Base-by-base conservation (phyloP, 2,329 filamentous ascomycete species). In the Penicillium sclerotiorum region DNA sequence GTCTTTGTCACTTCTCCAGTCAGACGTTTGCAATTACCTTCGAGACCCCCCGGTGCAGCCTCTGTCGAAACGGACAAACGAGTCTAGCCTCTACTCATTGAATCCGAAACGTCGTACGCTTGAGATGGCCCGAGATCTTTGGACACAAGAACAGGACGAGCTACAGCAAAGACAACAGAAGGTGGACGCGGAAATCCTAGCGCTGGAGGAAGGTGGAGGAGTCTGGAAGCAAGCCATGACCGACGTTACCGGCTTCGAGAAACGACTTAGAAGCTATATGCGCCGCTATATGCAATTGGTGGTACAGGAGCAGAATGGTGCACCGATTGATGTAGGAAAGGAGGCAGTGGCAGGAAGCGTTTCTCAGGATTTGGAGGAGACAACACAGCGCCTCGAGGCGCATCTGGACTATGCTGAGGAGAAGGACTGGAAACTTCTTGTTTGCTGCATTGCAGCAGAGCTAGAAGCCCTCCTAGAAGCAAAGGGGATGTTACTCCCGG, bases 391-490 rank as follows among this genome's bases (percentile, higher is more conserved):
- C 11, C 63, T 86, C 8, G 73, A 82, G 55, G 65, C 68, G 2
- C 76, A 80, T 48, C 61, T 82, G 44, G 70, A 77, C 12, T 57
- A 77, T 15, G 81, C 82, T 1, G 76, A 82, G 45, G 70, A 73
- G 5, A 76, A 74, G 40, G 74, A 77, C 43, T 87, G 84, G 84
- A 85, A 79, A 45, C 66, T 86, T 17, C 73, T 87, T 23, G 77
- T 85, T 21, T 83, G 80, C 49, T 82, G 82, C 45, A 81, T 86
- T 51, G 81, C 81, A 3, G 81, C 84, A 1, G 84, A 87, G 61
- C 67, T 85, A 2, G 81, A 84, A 55, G 82, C 84, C 6, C 64
- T 78, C 38, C 62, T 63, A 30, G 67, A 75, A 60, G 76, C 71
- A 12, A 64, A 63, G 50, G 53, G 45, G 8, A 59, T 74, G 51